These are phyloP conservation scores for Hawksworthiomyces lignivorus DNA, from an alignment of 2,329 filamentous ascomycete species.

Conservation along the genomic window DNA sequence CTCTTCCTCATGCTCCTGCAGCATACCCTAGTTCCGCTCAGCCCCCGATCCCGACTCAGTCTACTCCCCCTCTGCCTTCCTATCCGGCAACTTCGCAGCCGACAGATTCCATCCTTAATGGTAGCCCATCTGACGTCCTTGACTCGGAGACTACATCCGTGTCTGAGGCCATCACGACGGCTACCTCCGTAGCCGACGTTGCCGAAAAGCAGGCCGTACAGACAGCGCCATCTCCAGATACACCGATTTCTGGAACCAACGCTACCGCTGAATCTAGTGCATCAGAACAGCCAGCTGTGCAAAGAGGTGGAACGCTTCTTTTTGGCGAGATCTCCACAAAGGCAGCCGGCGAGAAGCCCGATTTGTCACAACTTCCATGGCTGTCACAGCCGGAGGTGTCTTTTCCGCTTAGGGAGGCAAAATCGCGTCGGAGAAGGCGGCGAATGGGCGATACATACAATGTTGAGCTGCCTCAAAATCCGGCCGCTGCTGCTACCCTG, in stretches of 20 bases:
- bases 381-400: constrained; percentile 40
- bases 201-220: too few relatives aligned
- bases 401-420: constrained; percentile 39
- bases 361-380: constrained; percentile 46
- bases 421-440: constrained; percentile 35
- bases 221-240: too few relatives aligned
- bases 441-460: constrained; percentile 26
- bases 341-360: too few relatives aligned
- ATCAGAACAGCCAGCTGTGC: too few relatives aligned
- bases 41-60: constrained; percentile 29
- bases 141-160: neutral
- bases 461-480: constrained; percentile 27
- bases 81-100: constrained; percentile 21
- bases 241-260: too few relatives aligned
- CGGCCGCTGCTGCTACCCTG: neutral
- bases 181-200: too few relatives aligned
- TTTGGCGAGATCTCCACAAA: too few relatives aligned
- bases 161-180: constrained; percentile 8
- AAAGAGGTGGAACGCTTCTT: too few relatives aligned
- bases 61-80: constrained; percentile 47
- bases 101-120: too few relatives aligned
- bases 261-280: too few relatives aligned
- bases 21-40: neutral
- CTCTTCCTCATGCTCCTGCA: neutral
- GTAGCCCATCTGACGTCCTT: too few relatives aligned